Conservation (phyloP, 495 filamentous ascomycete species). For the Chaetomium cochliodes region DNA sequence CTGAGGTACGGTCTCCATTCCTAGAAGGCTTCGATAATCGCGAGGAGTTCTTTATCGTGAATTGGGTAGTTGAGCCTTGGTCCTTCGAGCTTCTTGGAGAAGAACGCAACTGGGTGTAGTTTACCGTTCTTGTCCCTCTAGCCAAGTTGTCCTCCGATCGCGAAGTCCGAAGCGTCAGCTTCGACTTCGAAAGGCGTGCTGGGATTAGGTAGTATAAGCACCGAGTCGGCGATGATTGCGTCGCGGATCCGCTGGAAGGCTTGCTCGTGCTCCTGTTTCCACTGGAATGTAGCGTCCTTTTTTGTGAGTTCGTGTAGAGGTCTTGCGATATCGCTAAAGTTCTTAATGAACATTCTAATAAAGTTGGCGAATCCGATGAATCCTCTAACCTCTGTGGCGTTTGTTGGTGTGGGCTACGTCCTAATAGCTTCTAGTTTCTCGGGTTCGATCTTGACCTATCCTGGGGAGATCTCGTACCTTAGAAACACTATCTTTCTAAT, state of each 20-base stretch:
- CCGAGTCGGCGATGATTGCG: neutral
- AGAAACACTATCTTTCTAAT: neutral
- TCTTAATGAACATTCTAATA: neutral
- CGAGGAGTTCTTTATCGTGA: constrained; percentile 5
- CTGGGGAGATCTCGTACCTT: neutral
- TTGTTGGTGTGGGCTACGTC: neutral
- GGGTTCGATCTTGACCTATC: neutral
- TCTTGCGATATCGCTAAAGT: neutral
- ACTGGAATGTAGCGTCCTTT: neutral
- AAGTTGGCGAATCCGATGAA: constrained; percentile 9
- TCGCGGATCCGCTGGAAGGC: neutral
- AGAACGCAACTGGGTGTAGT: constrained; percentile 16
- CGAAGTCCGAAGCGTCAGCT: constrained; percentile 12
- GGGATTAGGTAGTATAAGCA: constrained; percentile 9
- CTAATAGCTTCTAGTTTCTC: neutral
- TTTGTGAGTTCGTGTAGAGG: neutral
- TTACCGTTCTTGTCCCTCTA: constrained; percentile 6
- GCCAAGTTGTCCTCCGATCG: constrained; percentile 14
- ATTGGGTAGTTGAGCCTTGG: constrained; percentile 7
- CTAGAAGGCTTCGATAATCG: constrained; percentile 12
- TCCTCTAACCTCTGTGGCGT: neutral
- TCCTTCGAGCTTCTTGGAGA: constrained; percentile 12
- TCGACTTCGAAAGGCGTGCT: constrained; percentile 11
- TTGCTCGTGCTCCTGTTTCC: neutral
- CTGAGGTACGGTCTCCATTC: constrained; percentile 15